Percentiles rank a stretch among this genome's conserved stretches.
These are phyloP conservation scores for Clitopilus hobsonii DNA, from an alignment of 768 basidiomycete genomes.

Conservation along the genomic window DNA sequence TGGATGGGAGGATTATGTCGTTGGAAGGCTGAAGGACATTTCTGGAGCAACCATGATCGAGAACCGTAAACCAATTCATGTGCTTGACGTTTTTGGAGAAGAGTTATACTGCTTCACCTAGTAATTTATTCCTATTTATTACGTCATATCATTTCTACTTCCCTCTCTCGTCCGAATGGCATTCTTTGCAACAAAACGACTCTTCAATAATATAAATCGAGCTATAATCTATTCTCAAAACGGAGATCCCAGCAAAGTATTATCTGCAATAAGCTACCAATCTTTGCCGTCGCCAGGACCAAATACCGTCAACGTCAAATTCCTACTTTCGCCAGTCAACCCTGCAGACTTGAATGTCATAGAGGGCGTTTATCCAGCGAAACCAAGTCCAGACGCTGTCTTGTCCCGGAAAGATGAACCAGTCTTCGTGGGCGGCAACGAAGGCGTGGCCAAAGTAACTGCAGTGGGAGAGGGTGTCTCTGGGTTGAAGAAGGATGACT, in stretches of 20 bases:
- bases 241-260: conserved; percentile 60
- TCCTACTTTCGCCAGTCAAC: conserved; percentile 72
- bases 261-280: conserved; percentile 49
- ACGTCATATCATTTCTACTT: not conserved
- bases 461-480: conserved; percentile 54
- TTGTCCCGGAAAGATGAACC: conserved; percentile 27
- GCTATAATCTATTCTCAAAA: conserved; percentile 60
- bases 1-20: conserved; percentile 2
- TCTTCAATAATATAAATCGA: conserved; percentile 34
- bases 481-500: conserved; percentile 51
- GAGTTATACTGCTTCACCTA: not conserved
- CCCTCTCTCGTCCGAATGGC: conserved; percentile 7
- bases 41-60: not conserved
- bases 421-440: conserved; percentile 69
- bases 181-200: conserved; percentile 13
- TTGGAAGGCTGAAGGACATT: conserved; percentile 3
- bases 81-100: conserved; percentile 8
- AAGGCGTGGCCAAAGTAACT: conserved; percentile 65
- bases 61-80: conserved; percentile 7
- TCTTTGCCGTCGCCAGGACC: conserved; percentile 47
- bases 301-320: conserved; percentile 59
- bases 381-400: conserved; percentile 37
- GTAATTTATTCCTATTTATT: not conserved
- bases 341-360: conserved; percentile 80
- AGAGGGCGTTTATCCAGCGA: conserved; percentile 77